Evolutionary conservation across 78 protist genomes (phyloP).

Genomic region (Pigoraptor vietnamica): DNA sequence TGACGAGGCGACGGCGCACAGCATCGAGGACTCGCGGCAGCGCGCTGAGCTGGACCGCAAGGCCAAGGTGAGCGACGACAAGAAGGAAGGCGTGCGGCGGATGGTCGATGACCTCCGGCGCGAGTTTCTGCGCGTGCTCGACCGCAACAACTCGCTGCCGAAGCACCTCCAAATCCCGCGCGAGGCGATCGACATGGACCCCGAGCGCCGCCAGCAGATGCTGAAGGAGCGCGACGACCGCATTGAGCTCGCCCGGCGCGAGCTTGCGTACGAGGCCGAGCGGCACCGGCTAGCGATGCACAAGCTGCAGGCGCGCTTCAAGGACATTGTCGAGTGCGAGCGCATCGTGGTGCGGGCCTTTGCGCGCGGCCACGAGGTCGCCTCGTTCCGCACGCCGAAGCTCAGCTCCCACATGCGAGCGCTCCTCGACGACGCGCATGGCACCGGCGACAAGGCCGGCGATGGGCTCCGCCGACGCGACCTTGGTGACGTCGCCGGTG

Average conservation of each 20-base stretch:
- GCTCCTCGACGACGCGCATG: not conserved
- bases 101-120: not conserved
- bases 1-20: constrained; percentile 10
- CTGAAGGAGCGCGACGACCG: not conserved
- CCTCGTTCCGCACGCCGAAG: constrained; percentile 20
- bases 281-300: not conserved
- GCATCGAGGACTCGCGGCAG: constrained; percentile 36
- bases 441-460: not conserved
- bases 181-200: constrained; percentile 36
- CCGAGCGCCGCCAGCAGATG: constrained; percentile 1
- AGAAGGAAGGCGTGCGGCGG: constrained; percentile 24
- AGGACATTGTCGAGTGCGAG: not conserved
- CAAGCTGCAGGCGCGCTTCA: constrained; percentile 24
- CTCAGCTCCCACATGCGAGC: not conserved
- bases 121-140: constrained; percentile 15
- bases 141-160: constrained; percentile 13
- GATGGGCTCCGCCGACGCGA: not conserved
- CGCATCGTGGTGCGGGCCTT: constrained; percentile 10
- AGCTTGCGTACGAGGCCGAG: not conserved
- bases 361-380: not conserved
- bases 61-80: constrained; percentile 19
- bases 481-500: not conserved
- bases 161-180: not conserved
- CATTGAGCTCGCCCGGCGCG: not conserved
- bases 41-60: constrained; percentile 31